phyloP scores from a whole-genome alignment of 176 grass and related monocot species.

The Zoysia pacifica region DNA sequence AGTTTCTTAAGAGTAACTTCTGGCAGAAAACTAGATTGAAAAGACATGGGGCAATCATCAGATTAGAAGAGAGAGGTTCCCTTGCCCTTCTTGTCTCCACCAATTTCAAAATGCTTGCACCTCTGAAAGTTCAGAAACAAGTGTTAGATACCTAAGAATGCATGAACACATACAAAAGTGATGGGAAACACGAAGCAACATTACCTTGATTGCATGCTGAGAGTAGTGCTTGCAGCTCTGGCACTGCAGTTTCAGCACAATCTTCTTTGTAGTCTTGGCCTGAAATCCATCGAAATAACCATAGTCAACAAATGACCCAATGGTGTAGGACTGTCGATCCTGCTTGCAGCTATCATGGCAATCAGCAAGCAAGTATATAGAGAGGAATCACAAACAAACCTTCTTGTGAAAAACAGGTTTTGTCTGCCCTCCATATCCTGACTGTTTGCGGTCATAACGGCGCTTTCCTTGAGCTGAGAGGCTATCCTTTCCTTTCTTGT shows the following conservation, averaged over 20 bases:
- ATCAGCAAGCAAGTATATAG: not conserved
- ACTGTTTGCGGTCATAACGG: conserved; percentile 88
- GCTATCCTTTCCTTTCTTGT: conserved; percentile 91
- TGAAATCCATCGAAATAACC: conserved; percentile 27
- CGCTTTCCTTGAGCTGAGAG: conserved; percentile 78
- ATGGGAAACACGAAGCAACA: not conserved
- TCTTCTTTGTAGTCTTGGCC: conserved; percentile 96
- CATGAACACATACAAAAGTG: not conserved
- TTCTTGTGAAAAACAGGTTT: conserved; percentile 98
- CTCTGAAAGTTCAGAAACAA: conserved; percentile 36
- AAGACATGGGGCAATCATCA: not conserved
- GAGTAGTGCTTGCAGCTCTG: conserved; percentile 92
- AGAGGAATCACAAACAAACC: conserved; percentile 39
- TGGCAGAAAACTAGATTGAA: not conserved
- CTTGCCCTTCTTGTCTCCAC: conserved; percentile 81
- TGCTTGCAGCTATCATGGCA: not conserved
- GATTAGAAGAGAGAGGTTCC: conserved; percentile 65
- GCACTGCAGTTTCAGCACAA: conserved; percentile 87
- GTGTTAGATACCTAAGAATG: not conserved
- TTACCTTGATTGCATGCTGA: conserved; percentile 71
- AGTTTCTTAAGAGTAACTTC: not conserved
- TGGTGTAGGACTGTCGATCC: not conserved
- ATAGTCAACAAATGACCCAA: not conserved
- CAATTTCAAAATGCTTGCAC: conserved; percentile 74
- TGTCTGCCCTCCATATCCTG: conserved; percentile 92